phyloP scores from a whole-genome alignment of 768 basidiomycete genomes.

The Phylloporus arenicola region DNA sequence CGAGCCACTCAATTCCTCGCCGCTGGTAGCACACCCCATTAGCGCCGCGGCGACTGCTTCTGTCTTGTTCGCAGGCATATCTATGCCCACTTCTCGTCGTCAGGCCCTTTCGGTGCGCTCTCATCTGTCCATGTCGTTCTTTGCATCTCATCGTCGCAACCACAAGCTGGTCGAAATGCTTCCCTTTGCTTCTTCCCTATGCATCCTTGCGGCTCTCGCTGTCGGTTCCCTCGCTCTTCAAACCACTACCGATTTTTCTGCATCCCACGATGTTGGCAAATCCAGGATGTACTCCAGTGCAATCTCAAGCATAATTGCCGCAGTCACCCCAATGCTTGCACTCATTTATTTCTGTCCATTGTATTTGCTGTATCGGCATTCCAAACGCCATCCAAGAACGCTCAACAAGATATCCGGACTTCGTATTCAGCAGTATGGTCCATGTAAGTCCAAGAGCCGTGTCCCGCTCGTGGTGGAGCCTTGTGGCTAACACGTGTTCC shows the following conservation, averaged over 20 bases:
- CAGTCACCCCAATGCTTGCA: constrained; percentile 31
- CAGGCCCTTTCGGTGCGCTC: constrained; percentile 29
- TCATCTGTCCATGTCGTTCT: constrained; percentile 10
- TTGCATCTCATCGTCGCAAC: constrained; percentile 8
- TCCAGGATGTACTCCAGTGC: constrained; percentile 33
- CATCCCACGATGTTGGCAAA: constrained; percentile 19
- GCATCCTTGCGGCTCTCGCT: constrained; percentile 31
- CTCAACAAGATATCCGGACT: constrained; percentile 48
- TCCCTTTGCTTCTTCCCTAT: constrained; percentile 31
- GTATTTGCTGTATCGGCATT: constrained; percentile 45
- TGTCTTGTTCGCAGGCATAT: constrained; percentile 27
- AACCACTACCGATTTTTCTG: constrained; percentile 8
- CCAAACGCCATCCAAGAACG: constrained; percentile 40
- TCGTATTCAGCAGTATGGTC: constrained; percentile 45
- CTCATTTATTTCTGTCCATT: constrained; percentile 48
- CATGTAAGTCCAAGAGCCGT: constrained; percentile 35
- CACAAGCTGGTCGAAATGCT: constrained; percentile 35
- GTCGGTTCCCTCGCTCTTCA: constrained; percentile 30
- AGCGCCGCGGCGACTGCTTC: constrained; percentile 30
- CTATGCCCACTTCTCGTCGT: constrained; percentile 23
- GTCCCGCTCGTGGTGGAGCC: background rate
- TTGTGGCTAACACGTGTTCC: constrained; percentile 18
- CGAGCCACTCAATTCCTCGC: constrained; percentile 23
- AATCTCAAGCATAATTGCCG: constrained; percentile 33
- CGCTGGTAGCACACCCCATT: constrained; percentile 26